Conservation (phyloP, 306 rosid genomes). For the Gastrolobium bilobum region DNA sequence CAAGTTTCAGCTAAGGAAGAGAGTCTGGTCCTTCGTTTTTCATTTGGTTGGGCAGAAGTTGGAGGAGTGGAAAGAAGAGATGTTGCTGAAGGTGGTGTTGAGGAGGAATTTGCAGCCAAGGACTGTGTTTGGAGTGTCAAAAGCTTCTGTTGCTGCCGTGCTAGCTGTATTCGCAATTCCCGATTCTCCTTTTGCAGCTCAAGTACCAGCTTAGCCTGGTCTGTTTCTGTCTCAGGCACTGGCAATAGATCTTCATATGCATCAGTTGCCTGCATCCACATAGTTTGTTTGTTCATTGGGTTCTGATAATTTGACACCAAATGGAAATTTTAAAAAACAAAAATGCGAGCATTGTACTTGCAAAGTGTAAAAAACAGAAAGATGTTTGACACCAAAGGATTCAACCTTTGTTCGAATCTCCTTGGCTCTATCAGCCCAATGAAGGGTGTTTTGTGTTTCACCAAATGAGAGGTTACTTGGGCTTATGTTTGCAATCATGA, state of each 20-base stretch:
- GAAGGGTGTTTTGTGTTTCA: conserved; percentile 93
- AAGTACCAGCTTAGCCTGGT: conserved; percentile 76
- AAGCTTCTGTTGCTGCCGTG: conserved; percentile 75
- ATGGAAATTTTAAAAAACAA: neutral
- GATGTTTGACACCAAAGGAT: conserved; percentile 40
- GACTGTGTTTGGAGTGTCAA: conserved; percentile 72
- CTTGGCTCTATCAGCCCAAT: conserved; percentile 97
- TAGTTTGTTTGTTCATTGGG: neutral
- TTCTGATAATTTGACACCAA: conserved; percentile 9
- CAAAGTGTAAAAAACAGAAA: neutral
- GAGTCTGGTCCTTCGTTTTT: conserved; percentile 61
- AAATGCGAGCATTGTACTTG: neutral
- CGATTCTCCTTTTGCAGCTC: conserved; percentile 91
- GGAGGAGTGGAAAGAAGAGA: conserved; percentile 80
- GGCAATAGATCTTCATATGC: conserved; percentile 60
- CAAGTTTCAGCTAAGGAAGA: conserved; percentile 65
- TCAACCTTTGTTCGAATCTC: conserved; percentile 87
- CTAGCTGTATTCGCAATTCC: conserved; percentile 78
- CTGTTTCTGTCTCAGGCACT: conserved; percentile 69
- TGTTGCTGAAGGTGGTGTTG: conserved; percentile 81
- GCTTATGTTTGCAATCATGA: conserved; percentile 95
- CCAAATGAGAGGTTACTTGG: conserved; percentile 87
- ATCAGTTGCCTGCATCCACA: conserved; percentile 63
- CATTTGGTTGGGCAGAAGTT: conserved; percentile 65
- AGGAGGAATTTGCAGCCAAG: conserved; percentile 74